Evolutionary conservation across 2,329 filamentous ascomycete genomes (phyloP), one percentile per base, ranked within the genome.

Genomic region (Penicillium sp.): DNA sequence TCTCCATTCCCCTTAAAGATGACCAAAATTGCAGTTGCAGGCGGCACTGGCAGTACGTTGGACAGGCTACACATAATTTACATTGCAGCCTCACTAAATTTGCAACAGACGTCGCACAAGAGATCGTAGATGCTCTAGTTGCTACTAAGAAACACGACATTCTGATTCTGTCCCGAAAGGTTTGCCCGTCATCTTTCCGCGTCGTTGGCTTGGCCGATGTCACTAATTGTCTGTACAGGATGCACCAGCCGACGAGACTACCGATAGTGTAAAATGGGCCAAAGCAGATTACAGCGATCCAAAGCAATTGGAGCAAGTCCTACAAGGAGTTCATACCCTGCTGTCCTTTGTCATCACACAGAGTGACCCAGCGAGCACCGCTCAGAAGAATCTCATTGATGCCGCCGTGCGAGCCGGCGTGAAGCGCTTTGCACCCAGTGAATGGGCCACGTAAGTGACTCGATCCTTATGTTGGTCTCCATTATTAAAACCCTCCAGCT

Each of bases 81-180:
- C 6, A 17, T 41, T 13, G n/a, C n/a, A n/a, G n/a, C n/a, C n/a
- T n/a, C n/a, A n/a, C n/a, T n/a, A n/a, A 34, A 31, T 19, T 17
- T 18, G 20, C 21, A n/a, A 18, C 31, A 80, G 77, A 77, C 39
- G 71, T 81, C 32, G 74, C 72, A 2, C 66, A 61, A 28, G 77
- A 79, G 52, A 54, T 81, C 7, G 59, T 80, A 15, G 75, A 79
- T 41, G 66, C 60, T 3, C 63, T 80, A 0, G 51, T 76, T 2
- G 68, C 69, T 3, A 63, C 65, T 3, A 65, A 67, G 7, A 77
- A 72, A 38, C 78, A 82, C 41, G 64, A 78, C 0, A 74, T 82
- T 31, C 57, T 67, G 0, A 62, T 81, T 14, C 56, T 81, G 2
- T 74, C 68, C 1, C 65, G 77, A 47, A 71, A 66, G 33, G 73